Conservation (phyloP, 2,329 filamentous ascomycete genomes). For the Penicillium expansum region DNA sequence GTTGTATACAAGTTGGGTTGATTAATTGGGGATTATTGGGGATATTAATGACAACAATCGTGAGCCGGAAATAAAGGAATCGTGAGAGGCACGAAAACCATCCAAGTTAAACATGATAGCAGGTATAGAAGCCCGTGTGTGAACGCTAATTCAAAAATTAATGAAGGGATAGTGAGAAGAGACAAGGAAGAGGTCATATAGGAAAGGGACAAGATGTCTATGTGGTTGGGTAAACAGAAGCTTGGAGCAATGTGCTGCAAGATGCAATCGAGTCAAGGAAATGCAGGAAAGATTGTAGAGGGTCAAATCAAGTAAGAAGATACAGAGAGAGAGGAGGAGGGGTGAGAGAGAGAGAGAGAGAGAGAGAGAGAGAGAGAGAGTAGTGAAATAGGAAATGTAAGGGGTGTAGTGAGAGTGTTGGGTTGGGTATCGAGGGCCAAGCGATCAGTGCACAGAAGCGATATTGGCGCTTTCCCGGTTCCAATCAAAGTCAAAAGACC, state of each 20-base stretch:
- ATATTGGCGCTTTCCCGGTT: conserved; percentile 42
- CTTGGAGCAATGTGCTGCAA: not conserved
- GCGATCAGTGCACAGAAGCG: conserved; percentile 36
- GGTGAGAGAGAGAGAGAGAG: not conserved
- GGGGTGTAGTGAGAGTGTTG: conserved; percentile 2
- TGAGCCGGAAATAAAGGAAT: not conserved
- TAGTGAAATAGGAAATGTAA: conserved; percentile 6
- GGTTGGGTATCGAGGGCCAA: conserved; percentile 3
- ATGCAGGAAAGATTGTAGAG: conserved; percentile 2
- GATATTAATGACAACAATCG: not conserved
- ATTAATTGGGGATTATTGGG: conserved; percentile 2
- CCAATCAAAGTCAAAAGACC: conserved; percentile 38
- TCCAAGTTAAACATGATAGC: conserved; percentile 1
- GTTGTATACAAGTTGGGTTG: not conserved
- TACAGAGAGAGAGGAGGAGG: not conserved
- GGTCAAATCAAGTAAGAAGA: not conserved
- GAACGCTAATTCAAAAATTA: conserved; percentile 7
- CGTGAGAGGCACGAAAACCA: not conserved
- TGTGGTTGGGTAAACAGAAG: not conserved
- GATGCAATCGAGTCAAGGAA: conserved; percentile 6
- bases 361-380: not conserved
- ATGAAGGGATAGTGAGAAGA: not conserved
- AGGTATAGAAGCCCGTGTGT: conserved; percentile 4
- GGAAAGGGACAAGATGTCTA: not conserved
- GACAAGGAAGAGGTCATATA: conserved; percentile 1